These are phyloP conservation scores for Ogataea minuta DNA, from an alignment of 805 yeast species.

Conservation along the genomic window DNA sequence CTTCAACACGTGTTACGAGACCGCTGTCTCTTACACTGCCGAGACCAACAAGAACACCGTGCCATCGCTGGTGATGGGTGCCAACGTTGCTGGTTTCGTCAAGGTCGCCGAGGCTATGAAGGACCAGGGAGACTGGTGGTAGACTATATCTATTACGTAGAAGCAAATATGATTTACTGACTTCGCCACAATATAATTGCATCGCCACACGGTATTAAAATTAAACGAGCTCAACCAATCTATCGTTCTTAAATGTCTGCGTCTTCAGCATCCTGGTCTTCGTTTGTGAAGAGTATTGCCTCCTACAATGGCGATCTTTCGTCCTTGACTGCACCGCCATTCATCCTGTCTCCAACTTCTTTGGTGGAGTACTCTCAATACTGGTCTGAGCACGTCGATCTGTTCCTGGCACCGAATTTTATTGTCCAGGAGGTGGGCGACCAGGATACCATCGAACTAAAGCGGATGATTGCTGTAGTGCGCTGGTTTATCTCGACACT, in stretches of 20 bases:
- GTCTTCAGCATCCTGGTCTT: slow-evolving; percentile 71
- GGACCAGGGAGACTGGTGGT: slow-evolving; percentile 82
- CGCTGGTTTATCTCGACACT: slow-evolving; percentile 90
- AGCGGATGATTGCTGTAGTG: slow-evolving; percentile 77
- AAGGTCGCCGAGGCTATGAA: slow-evolving; percentile 99
- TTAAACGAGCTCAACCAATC: slow-evolving; percentile 1
- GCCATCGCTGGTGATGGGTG: slow-evolving; percentile 97
- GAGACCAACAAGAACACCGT: slow-evolving; percentile 63
- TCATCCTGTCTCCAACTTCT: slow-evolving; percentile 87
- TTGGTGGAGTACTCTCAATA: slow-evolving; percentile 89
- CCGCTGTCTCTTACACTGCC: slow-evolving; percentile 76
- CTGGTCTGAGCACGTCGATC: slow-evolving; percentile 92
- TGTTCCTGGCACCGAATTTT: slow-evolving; percentile 69
- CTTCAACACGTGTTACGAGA: slow-evolving; percentile 88
- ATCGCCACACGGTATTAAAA: neutral
- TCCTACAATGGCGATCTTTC: slow-evolving; percentile 92
- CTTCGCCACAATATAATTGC: slow-evolving; percentile 3
- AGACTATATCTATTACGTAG: slow-evolving; percentile 10
- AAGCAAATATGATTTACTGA: neutral
- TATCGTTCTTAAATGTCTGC: slow-evolving; percentile 10
- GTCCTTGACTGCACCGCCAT: slow-evolving; percentile 95
- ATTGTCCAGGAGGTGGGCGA: slow-evolving; percentile 39
- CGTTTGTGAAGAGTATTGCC: slow-evolving; percentile 86
- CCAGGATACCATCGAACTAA: slow-evolving; percentile 50
- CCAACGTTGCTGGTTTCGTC: slow-evolving; percentile 97